phyloP scores from a whole-genome alignment of 305 asterid species.

The Fraxinus xanthoxyloides region DNA sequence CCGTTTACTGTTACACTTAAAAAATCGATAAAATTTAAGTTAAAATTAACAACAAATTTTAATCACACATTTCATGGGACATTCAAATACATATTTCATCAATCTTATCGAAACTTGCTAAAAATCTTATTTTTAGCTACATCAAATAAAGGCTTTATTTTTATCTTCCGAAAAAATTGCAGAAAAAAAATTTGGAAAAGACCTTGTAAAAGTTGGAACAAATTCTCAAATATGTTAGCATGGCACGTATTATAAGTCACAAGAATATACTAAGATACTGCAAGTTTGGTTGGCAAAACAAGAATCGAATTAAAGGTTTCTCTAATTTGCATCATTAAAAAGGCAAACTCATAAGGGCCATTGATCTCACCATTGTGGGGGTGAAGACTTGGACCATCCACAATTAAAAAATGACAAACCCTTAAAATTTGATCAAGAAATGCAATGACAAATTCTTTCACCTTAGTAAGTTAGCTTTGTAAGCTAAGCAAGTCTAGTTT shows the following conservation, averaged over 20 bases:
- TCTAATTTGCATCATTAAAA: background rate
- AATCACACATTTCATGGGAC: too few species aligned
- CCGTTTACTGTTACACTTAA: too few species aligned
- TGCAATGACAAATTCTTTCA: background rate
- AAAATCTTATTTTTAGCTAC: too few species aligned
- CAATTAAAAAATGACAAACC: background rate
- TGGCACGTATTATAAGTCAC: background rate
- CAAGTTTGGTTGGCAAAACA: conserved; percentile 32
- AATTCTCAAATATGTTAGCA: conserved; percentile 28
- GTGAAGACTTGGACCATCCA: background rate
- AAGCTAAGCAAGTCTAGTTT: too few species aligned
- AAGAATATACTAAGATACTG: conserved; percentile 39
- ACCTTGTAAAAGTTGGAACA: conserved; percentile 20
- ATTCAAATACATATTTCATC: too few species aligned
- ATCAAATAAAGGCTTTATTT: too few species aligned
- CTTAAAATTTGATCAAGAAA: background rate
- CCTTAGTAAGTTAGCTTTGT: too few species aligned
- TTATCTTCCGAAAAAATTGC: too few species aligned
- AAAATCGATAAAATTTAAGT: too few species aligned
- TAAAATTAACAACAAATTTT: too few species aligned
- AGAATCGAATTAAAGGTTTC: conserved; percentile 11
- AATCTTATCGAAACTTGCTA: too few species aligned
- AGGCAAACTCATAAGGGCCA: background rate
- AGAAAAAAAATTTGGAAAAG: background rate
- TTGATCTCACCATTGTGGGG: background rate